phyloP scores from a whole-genome alignment of 2,329 filamentous ascomycete genomes.

The Bisporella sp. region DNA sequence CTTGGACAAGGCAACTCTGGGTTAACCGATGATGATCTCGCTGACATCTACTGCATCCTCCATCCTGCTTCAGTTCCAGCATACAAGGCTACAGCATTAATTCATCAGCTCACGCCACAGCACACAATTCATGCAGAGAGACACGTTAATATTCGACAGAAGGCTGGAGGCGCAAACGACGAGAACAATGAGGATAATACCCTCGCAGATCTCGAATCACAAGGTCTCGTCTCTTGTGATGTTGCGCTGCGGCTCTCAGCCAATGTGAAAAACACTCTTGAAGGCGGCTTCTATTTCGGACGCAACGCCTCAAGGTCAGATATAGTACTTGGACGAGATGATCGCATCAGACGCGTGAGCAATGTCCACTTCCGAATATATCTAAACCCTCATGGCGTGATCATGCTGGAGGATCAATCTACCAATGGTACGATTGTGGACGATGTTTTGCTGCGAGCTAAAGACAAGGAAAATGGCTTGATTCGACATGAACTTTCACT shows the following conservation, averaged over 20 bases:
- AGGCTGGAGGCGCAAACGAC: slow-evolving; percentile 6
- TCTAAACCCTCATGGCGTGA: slow-evolving; percentile 73
- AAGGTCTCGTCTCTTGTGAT: slow-evolving; percentile 37
- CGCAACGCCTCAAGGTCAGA: slow-evolving; percentile 69
- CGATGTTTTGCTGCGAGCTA: slow-evolving; percentile 54
- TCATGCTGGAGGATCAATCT: slow-evolving; percentile 91
- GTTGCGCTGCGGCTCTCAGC: slow-evolving; percentile 78
- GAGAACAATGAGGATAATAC: slow-evolving; percentile 4
- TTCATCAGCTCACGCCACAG: slow-evolving; percentile 43
- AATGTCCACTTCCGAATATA: slow-evolving; percentile 96
- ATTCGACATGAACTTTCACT: slow-evolving; percentile 27
- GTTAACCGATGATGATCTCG: slow-evolving; percentile 72
- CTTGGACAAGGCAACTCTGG: slow-evolving; percentile 75
- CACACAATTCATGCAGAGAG: slow-evolving; percentile 53
- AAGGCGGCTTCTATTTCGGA: slow-evolving; percentile 78
- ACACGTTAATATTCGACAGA: slow-evolving; percentile 18
- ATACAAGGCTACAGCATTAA: slow-evolving; percentile 53
- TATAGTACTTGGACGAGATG: slow-evolving; percentile 56
- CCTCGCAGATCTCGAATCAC: slow-evolving; percentile 14
- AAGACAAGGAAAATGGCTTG: slow-evolving; percentile 35
- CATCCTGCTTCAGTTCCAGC: slow-evolving; percentile 71
- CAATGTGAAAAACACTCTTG: slow-evolving; percentile 52
- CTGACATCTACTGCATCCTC: slow-evolving; percentile 84
- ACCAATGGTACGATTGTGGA: slow-evolving; percentile 96
- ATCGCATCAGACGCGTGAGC: slow-evolving; percentile 69